Evolutionary conservation across 2,329 filamentous ascomycete genomes (phyloP), one percentile per base, ranked within the genome.

Genomic region (Sporothrix curviconia): DNA sequence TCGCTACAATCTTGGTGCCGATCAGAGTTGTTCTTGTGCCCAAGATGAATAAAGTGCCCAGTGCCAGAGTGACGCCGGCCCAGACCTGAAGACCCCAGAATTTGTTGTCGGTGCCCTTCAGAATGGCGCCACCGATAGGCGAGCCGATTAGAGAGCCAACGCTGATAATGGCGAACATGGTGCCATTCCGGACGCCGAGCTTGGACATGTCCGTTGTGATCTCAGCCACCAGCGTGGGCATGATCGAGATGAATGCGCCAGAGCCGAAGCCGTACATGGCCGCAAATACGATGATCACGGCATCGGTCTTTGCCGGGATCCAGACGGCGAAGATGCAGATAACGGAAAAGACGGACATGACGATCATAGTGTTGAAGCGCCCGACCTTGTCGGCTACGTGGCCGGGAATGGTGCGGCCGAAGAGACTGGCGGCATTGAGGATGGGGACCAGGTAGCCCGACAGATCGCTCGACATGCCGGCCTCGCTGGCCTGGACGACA

Each of bases 121-220:
- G 24, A 3, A 42, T n/a, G 11, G 39, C 39, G 11, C 39, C 39
- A 11, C 39, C 24, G 15, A 42, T 42, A 3, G 39, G 39, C n/a
- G 39, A 22, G n/a, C 39, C 39, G 5, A 42, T 8, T 2, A 42
- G 39, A 2, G 39, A 22, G 39, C 17, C 39, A 22, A 42, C 39
- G 7, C 39, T 42, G 17, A 19, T 19, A 42, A 42, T 42, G 3
- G 24, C 39, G 64, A 82, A 83, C 50, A 78, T 70, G 0, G 76
- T 73, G 0, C 81, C 82, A 2, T 74, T 78, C 6, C 80, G 72
- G 11, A 79, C 74, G 1, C 82, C 82, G 8, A 84, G 17, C 39
- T 77, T n/a, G 63, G 82, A 74, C 2, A 72, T 68, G 55, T 80
- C 70, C 34, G 80, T 78, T 1, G 77, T 80, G 59, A 86, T 80